phyloP scores from a whole-genome alignment of 371 early-diverging fungal species.

The Saksenaea oblongispora region DNA sequence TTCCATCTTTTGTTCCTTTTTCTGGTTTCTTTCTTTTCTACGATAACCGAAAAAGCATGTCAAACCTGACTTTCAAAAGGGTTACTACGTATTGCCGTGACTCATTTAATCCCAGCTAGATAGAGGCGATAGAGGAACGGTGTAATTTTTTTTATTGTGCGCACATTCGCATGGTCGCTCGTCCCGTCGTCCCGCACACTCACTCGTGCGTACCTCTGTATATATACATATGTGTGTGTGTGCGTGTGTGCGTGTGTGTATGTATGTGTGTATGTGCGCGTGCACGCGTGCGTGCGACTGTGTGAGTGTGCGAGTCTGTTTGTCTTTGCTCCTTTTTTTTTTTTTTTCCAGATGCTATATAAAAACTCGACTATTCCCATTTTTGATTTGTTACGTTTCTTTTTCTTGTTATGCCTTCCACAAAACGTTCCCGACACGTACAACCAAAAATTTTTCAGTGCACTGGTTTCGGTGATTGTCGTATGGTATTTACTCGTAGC shows the following conservation, averaged over 20 bases:
- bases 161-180: neutral
- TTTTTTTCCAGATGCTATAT: conserved; percentile 1
- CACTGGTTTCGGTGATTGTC: conserved; percentile 60
- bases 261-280: neutral
- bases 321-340: neutral
- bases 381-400: conserved; percentile 10
- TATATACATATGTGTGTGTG: neutral
- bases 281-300: neutral
- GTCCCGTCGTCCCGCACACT: neutral
- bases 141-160: neutral
- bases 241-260: neutral
- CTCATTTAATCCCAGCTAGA: neutral
- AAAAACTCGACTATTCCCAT: conserved; percentile 5
- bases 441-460: conserved; percentile 53
- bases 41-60: neutral
- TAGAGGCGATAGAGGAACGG: neutral
- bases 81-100: neutral
- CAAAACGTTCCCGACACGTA: conserved; percentile 15
- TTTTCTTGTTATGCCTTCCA: conserved; percentile 14
- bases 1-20: conserved; percentile 1
- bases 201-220: neutral
- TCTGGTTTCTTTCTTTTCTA: neutral
- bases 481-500: conserved; percentile 63
- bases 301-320: neutral
- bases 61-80: neutral